phyloP scores from a whole-genome alignment of 805 yeast genomes.

The Komagataella phaffii region DNA sequence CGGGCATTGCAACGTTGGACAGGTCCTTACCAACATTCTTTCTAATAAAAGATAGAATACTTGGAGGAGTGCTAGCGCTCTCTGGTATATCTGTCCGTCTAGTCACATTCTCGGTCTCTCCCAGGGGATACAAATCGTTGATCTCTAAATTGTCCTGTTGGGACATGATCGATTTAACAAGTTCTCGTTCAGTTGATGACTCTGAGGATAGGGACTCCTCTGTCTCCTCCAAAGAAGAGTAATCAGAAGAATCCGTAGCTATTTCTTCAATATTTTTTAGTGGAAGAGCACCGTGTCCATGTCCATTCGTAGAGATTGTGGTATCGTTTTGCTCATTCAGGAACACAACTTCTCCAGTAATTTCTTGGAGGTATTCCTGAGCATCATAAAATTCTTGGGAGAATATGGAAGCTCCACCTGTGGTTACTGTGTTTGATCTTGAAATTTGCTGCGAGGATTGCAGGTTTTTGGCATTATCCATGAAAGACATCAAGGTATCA shows the following conservation, averaged over 20 bases:
- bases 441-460: slow-evolving; percentile 10
- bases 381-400: slow-evolving; percentile 59
- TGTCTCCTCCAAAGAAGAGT: neutral
- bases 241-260: neutral
- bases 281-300: slow-evolving; percentile 1
- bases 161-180: neutral
- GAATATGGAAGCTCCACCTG: slow-evolving; percentile 20
- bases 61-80: slow-evolving; percentile 66
- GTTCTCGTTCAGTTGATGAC: neutral
- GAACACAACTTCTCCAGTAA: slow-evolving; percentile 41
- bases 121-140: slow-evolving; percentile 54
- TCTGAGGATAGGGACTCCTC: neutral
- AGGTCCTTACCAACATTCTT: slow-evolving; percentile 91
- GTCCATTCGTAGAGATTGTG: slow-evolving; percentile 3
- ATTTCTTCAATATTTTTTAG: neutral
- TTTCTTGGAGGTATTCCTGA: slow-evolving; percentile 39
- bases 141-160: neutral
- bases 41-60: slow-evolving; percentile 63
- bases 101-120: slow-evolving; percentile 25
- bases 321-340: slow-evolving; percentile 20
- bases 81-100: slow-evolving; percentile 47
- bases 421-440: slow-evolving; percentile 5
- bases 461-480: slow-evolving; percentile 10
- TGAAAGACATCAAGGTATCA: slow-evolving; percentile 11
- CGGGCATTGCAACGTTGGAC: slow-evolving; percentile 82